These are phyloP conservation scores for Tinospora cordifolia DNA, from an alignment of 164 flowering plant genomes.

Conservation along the genomic window DNA sequence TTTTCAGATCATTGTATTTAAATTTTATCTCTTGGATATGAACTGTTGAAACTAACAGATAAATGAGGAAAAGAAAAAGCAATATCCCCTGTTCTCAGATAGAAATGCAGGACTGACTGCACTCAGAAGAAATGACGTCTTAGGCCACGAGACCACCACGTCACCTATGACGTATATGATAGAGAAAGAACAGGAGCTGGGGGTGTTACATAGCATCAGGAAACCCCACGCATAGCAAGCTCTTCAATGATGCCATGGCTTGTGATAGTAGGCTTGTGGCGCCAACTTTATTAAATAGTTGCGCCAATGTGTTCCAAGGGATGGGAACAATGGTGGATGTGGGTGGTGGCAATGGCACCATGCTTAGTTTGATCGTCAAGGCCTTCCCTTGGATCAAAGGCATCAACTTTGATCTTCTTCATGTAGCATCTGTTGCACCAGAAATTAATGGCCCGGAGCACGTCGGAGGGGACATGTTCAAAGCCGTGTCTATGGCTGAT, in stretches of 20 bases:
- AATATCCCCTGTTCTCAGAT: no score
- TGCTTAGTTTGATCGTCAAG: not conserved
- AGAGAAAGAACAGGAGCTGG: no score
- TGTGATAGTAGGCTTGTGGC: conserved; percentile 7
- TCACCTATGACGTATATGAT: no score
- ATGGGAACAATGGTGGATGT: conserved; percentile 5
- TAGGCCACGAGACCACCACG: no score
- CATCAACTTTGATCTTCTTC: conserved; percentile 9
- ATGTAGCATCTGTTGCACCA: conserved; percentile 9
- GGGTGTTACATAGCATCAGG: no score
- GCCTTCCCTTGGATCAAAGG: conserved; percentile 14
- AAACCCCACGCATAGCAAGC: conserved; percentile 4
- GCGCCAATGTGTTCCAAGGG: conserved; percentile 2
- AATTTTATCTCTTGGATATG: no score
- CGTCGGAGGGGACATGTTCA: conserved; percentile 7
- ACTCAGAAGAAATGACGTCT: no score
- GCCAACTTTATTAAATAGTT: conserved; percentile 4
- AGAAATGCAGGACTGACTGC: no score
- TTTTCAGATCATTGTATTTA: no score
- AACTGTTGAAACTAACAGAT: no score
- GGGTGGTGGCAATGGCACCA: conserved; percentile 8
- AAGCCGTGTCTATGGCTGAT: conserved; percentile 3
- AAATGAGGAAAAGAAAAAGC: no score
- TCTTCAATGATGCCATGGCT: conserved; percentile 5
- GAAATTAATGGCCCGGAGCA: not conserved